Conservation (phyloP, 345 rosid species). For the Salix caprea region DNA sequence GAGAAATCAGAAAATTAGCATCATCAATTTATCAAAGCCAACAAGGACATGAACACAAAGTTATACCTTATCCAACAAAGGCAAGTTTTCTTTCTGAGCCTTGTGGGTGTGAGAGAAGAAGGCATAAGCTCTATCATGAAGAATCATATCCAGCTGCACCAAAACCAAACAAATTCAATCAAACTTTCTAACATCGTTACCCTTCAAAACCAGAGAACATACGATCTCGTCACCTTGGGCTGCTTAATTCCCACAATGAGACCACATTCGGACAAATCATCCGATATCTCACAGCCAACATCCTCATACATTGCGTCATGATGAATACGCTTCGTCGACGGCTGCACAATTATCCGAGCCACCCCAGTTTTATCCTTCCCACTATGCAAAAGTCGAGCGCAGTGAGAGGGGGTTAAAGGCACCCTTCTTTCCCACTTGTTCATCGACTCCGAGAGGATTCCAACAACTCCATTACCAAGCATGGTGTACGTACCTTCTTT, state of each 20-base stretch:
- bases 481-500: constrained; percentile 17
- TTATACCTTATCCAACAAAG: constrained; percentile 67
- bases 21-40: not conserved
- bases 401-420: constrained; percentile 83
- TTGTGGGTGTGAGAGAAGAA: constrained; percentile 92
- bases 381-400: constrained; percentile 73
- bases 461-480: constrained; percentile 89
- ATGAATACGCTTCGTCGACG: constrained; percentile 85
- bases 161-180: not conserved
- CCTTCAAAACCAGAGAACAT: not conserved
- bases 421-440: constrained; percentile 95
- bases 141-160: constrained; percentile 67
- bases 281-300: constrained; percentile 81
- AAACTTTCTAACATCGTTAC: not conserved
- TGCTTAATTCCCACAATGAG: constrained; percentile 80
- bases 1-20: not conserved
- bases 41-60: not conserved
- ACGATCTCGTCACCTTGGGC: constrained; percentile 46
- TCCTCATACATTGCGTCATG: constrained; percentile 74
- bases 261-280: constrained; percentile 85
- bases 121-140: constrained; percentile 78
- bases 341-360: constrained; percentile 74
- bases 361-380: constrained; percentile 67
- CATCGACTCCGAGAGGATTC: constrained; percentile 68
- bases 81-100: constrained; percentile 85